Evolutionary conservation across 257 asterid genomes (phyloP), one percentile per base, ranked within the genome.

Genomic region (Penstemon barbatus): DNA sequence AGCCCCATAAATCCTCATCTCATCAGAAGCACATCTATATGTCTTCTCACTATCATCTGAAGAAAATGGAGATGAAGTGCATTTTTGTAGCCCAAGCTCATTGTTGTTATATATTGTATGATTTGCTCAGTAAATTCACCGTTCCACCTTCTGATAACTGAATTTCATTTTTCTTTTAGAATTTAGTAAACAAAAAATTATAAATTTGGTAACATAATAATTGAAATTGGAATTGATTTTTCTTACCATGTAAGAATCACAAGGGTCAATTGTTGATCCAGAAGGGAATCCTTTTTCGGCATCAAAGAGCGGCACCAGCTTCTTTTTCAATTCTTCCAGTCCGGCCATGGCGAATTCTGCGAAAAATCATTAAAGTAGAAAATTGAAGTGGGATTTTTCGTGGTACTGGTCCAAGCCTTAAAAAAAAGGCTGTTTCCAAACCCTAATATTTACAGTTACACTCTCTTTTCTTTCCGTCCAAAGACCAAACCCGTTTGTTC

Each of bases 241-340:
- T 3, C 49, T 70, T 75, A 92, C 96, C 83, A 79, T 66, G 86
- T 81, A 91, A 7, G 99, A 87, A 78, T 94, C 96, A 38, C 89
- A 84, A 39, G 96, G 96, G 77, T 92, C 93, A 40, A 86, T 79
- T 19, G 86, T 73, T 11, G 97, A 88, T 10, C 81, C 89, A 13
- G 97, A 85, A 33, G 92, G 76, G 63, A 94, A 90, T n/a, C 97
- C 99, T 81, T 83, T 94, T 63, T 94, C 99, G 11, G 99, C 92
- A 83, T 94, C 99, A 70, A 94, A 94, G 68, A 91, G 82, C 8
- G 97, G 99, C 3, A 83, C 97, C 0, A 94, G 91, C 74, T 94
- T 91, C 71, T 82, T 91, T 85, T 82, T 94, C 80, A 94, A 69
- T 79, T 94, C 99, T 81, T 94, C 99, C 50, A 94, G 75, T 42